Evolutionary conservation across 2,329 filamentous ascomycete species (phyloP).

Genomic region (Pseudofabraea citricarpa): DNA sequence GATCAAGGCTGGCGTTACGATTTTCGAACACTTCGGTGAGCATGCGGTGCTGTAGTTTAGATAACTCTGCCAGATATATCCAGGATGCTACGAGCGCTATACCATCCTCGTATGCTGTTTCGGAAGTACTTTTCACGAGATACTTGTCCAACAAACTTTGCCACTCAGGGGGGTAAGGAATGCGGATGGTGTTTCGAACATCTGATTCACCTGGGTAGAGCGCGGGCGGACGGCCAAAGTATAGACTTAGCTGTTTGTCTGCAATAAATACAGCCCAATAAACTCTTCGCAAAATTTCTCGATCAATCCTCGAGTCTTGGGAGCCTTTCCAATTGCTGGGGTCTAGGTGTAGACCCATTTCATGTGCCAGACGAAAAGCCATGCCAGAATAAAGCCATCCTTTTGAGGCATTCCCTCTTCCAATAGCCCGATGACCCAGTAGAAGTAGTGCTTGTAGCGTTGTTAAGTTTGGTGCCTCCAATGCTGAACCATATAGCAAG

Average conservation of each 20-base stretch:
- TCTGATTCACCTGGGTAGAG: conserved; percentile 45
- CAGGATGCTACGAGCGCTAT: conserved; percentile 39
- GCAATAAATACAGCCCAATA: conserved; percentile 47
- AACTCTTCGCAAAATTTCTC: conserved; percentile 42
- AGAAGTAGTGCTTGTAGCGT: conserved; percentile 40
- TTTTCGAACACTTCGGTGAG: conserved; percentile 48
- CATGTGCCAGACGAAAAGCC: conserved; percentile 45
- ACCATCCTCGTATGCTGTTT: conserved; percentile 42
- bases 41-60: conserved; percentile 44
- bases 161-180: conserved; percentile 46
- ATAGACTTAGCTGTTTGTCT: conserved; percentile 46
- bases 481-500: conserved; percentile 36
- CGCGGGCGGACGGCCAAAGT: conserved; percentile 45
- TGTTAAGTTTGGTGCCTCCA: conserved; percentile 43
- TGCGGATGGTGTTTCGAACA: conserved; percentile 41
- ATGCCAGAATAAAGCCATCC: conserved; percentile 48
- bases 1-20: conserved; percentile 34
- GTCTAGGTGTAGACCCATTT: conserved; percentile 48
- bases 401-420: conserved; percentile 41
- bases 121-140: conserved; percentile 37
- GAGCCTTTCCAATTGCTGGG: conserved; percentile 43
- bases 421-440: conserved; percentile 42
- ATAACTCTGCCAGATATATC: conserved; percentile 42
- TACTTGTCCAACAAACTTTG: conserved; percentile 42
- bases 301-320: conserved; percentile 34